Base-by-base conservation (phyloP, 768 basidiomycete species). In the Trametes gibbosa region DNA sequence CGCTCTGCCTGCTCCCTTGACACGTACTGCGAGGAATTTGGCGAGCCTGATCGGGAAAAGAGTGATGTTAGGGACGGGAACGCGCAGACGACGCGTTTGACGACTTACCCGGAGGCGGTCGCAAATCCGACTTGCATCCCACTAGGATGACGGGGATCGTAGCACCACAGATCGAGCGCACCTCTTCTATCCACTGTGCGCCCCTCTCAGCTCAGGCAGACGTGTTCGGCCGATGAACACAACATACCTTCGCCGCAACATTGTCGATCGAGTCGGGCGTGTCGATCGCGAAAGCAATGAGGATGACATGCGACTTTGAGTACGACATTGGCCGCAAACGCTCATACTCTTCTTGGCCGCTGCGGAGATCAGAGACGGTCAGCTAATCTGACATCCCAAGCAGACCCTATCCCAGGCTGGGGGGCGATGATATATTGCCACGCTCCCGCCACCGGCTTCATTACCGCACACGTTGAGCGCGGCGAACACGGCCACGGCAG, bases 331-430 rank as follows among this genome's bases (percentile, higher is more conserved):
- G 97, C 66, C 97, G 87, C 68, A 98, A 80, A 64, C 96, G 89
- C 89, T 98, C 96, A 73, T 99, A 98, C 77, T 97, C 96, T 79
- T 99, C 96, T 78, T 98, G 95, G 46, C 96, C 95, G 69, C 95
- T 97, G 70, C 57, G 54, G 21, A 66, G 35, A 62, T 62, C 61
- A 59, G 51, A 29, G 52, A 58, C 16, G 17, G 62, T 63, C 25
- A 59, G 62, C 50, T 40, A 8, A 45, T 45, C 13, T 43, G 42
- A 43, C 13, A 19, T n/a, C n/a, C n/a, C n/a, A n/a, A n/a, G n/a
- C n/a, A n/a, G n/a, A n/a, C n/a, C n/a, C n/a, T n/a, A n/a, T n/a
- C n/a, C n/a, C n/a, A n/a, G n/a, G n/a, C n/a, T n/a, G n/a, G n/a
- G n/a, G n/a, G n/a, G 29, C 29, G 29, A 32, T 10, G 29, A 10